Conservation (phyloP, 2,329 filamentous ascomycete species). For the Ophiognomonia clavigignenti-juglandacearum region DNA sequence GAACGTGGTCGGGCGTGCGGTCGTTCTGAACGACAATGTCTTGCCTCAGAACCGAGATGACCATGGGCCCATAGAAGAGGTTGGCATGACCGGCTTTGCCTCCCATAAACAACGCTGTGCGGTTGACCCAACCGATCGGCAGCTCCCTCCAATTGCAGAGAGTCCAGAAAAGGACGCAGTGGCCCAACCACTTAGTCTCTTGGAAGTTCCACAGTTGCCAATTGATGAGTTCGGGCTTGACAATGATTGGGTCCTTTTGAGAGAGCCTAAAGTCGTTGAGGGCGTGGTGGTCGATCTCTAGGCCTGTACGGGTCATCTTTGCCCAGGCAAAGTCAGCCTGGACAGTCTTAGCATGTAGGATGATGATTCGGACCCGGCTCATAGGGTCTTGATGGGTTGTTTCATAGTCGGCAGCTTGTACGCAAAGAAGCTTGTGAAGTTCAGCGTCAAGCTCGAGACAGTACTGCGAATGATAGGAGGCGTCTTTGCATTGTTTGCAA, state of each 20-base stretch:
- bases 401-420: not conserved
- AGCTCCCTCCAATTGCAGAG: not conserved
- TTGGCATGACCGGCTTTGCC: not conserved
- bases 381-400: not conserved
- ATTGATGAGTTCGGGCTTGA: not conserved
- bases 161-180: not conserved
- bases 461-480: too few species aligned
- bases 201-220: not conserved
- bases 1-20: not conserved
- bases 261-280: not conserved
- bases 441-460: too few species aligned
- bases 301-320: not conserved
- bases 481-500: not conserved
- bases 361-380: not conserved
- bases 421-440: not conserved
- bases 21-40: not conserved
- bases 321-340: not conserved
- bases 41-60: not conserved
- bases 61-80: not conserved
- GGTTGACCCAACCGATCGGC: not conserved
- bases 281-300: not conserved
- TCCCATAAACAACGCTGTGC: not conserved
- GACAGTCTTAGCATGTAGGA: not conserved
- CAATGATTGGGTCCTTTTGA: not conserved
- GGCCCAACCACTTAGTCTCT: not conserved